These are phyloP conservation scores for Neophaeococcomyces mojaviensis DNA, from an alignment of 2,329 filamentous ascomycete genomes.

Conservation along the genomic window DNA sequence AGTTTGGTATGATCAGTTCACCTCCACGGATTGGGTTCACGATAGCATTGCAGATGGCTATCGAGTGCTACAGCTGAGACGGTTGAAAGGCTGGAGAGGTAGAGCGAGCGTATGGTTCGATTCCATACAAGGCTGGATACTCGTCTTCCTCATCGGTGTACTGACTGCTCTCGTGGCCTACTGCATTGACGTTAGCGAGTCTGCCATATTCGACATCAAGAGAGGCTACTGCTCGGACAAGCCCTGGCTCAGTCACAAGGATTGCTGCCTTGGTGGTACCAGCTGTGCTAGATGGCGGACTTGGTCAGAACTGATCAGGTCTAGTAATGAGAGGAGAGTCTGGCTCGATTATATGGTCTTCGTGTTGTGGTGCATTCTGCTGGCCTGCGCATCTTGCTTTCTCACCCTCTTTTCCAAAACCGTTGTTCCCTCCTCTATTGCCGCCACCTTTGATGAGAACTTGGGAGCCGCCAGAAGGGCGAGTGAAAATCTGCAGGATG, in stretches of 20 bases:
- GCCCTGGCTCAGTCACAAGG: slow-evolving; percentile 68
- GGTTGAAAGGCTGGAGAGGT: slow-evolving; percentile 77
- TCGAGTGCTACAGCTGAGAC: slow-evolving; percentile 73
- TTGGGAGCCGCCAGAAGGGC: slow-evolving; percentile 53
- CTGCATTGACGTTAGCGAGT: slow-evolving; percentile 78
- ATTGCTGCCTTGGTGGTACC: slow-evolving; percentile 51
- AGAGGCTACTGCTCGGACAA: slow-evolving; percentile 69
- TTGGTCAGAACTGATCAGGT: slow-evolving; percentile 58
- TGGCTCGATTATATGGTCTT: slow-evolving; percentile 75
- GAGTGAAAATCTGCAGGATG: slow-evolving; percentile 38
- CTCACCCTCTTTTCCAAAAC: slow-evolving; percentile 89
- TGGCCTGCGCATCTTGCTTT: slow-evolving; percentile 66
- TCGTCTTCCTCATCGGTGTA: slow-evolving; percentile 83
- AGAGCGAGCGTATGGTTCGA: slow-evolving; percentile 70
- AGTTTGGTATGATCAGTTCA: slow-evolving; percentile 98
- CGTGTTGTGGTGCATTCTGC: slow-evolving; percentile 59
- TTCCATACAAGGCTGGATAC: slow-evolving; percentile 84
- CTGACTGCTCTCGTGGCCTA: slow-evolving; percentile 82
- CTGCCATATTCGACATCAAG: slow-evolving; percentile 81
- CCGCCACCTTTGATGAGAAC: slow-evolving; percentile 82
- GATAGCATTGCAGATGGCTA: slow-evolving; percentile 93
- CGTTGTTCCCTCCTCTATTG: slow-evolving; percentile 76
- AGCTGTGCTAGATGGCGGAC: slow-evolving; percentile 54
- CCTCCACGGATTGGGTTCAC: slow-evolving; percentile 95
- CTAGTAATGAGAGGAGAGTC: slow-evolving; percentile 39